Base-by-base conservation (phyloP, 805 yeast genomes). In the Kazachstania africana region DNA sequence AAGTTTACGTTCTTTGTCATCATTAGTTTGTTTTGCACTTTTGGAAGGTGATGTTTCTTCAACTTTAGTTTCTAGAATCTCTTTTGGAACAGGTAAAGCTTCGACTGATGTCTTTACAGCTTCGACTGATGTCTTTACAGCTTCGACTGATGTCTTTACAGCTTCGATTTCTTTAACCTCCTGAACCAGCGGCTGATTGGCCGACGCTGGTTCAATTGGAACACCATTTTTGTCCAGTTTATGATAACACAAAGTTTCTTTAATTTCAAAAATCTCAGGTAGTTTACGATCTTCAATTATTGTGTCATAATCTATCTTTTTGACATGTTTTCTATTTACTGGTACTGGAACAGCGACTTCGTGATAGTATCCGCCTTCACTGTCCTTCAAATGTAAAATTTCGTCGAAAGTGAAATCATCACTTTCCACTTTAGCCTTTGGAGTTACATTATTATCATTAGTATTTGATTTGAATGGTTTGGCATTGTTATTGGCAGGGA, bases 321-420 rank as follows among this genome's bases (percentile, higher is more conserved):
- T 43, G 16, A 32, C 31, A 14, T 28, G 34, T 15, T 32, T 33
- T 29, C 43, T 37, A 16, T 46, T 39, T 12, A 45, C 35, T 4
- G 60, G 58, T 4, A 53, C 38, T 14, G 45, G 44, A 9, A 49
- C 50, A 8, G 34, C 34, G 3, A 44, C 40, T 29, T 47, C 52
- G 13, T 39, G 52, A 34, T 50, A 53, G 21, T 39, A 44, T 14
- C 50, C 40, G 4, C 49, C 54, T 20, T 50, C 54, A 5, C 24
- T 28, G 25, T 35, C 43, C 15, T 37, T 45, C 29, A 47, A 34
- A 8, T 41, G 30, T 16, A 51, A 38, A 5, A 53, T 34, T 32
- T 55, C 52, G 19, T 45, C 45, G 12, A 46, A 46, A 4, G 50
- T 47, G 17, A 36, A 47, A 34, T 50, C 55, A 12, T 29, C 40